These are phyloP conservation scores for Elsinoe ampelina DNA, from an alignment of 2,329 filamentous ascomycete genomes.

Conservation along the genomic window DNA sequence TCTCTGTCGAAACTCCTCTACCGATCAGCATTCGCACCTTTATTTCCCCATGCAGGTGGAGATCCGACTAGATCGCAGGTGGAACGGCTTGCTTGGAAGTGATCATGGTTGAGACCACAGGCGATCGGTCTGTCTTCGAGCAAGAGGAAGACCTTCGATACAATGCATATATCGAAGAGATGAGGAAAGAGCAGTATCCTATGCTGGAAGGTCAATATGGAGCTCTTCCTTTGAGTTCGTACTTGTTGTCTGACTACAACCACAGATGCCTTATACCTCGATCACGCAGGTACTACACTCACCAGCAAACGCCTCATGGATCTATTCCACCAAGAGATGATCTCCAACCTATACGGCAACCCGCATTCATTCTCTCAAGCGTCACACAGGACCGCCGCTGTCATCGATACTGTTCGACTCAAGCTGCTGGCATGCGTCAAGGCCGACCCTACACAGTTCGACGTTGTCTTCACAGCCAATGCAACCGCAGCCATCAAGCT, in stretches of 20 bases:
- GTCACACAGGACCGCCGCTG: slow-evolving; percentile 59
- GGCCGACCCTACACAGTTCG: slow-evolving; percentile 71
- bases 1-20: neutral
- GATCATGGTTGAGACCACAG: neutral
- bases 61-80: neutral
- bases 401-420: slow-evolving; percentile 66
- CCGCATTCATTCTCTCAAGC: slow-evolving; percentile 80
- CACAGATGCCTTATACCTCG: slow-evolving; percentile 53
- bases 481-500: slow-evolving; percentile 87
- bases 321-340: slow-evolving; percentile 67
- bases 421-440: slow-evolving; percentile 69
- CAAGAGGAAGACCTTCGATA: slow-evolving; percentile 21
- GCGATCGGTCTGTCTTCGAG: slow-evolving; percentile 5
- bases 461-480: slow-evolving; percentile 86
- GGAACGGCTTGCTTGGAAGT: neutral
- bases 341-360: slow-evolving; percentile 73
- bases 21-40: neutral
- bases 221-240: no score
- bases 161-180: slow-evolving; percentile 37
- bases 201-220: slow-evolving; percentile 20
- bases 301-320: slow-evolving; percentile 54
- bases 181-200: slow-evolving; percentile 41
- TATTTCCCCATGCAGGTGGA: neutral
- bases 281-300: slow-evolving; percentile 79
- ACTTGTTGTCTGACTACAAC: neutral